Percentiles rank a stretch among this genome's conserved stretches.
These are phyloP conservation scores for Penicillium sp. DNA, from an alignment of 2,329 filamentous ascomycete species.

Conservation along the genomic window DNA sequence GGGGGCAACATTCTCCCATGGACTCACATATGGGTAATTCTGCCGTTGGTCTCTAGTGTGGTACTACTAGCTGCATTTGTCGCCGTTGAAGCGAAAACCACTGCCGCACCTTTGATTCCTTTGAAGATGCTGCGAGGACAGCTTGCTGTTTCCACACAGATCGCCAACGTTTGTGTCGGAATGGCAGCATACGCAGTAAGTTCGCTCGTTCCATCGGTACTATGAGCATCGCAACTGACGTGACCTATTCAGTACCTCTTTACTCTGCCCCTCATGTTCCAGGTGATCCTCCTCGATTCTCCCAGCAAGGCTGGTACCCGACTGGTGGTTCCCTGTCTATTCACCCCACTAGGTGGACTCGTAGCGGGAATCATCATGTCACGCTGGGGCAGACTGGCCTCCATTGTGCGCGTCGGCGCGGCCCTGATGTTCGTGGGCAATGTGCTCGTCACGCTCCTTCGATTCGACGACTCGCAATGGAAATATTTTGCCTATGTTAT, in stretches of 20 bases:
- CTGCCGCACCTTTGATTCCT: slow-evolving; percentile 40
- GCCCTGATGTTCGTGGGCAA: slow-evolving; percentile 41
- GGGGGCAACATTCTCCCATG: slow-evolving; percentile 42
- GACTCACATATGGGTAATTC: slow-evolving; percentile 36
- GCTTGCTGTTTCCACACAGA: slow-evolving; percentile 48
- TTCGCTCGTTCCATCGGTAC: slow-evolving; percentile 2
- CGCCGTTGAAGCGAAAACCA: slow-evolving; percentile 35
- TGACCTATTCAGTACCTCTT: slow-evolving; percentile 36
- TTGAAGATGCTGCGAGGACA: slow-evolving; percentile 47
- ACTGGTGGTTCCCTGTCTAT: slow-evolving; percentile 40
- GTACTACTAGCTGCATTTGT: slow-evolving; percentile 34
- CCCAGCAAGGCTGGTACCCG: slow-evolving; percentile 39
- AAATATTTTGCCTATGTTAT: slow-evolving; percentile 41
- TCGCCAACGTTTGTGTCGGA: slow-evolving; percentile 53
- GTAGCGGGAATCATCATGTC: slow-evolving; percentile 43
- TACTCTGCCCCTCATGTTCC: slow-evolving; percentile 41
- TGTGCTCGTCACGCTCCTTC: slow-evolving; percentile 33
- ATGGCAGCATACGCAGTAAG: slow-evolving; percentile 55
- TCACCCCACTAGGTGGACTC: slow-evolving; percentile 39
- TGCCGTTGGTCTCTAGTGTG: slow-evolving; percentile 32
- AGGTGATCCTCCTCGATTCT: slow-evolving; percentile 36
- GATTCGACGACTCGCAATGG: slow-evolving; percentile 38
- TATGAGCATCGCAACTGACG: neutral
- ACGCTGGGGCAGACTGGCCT: slow-evolving; percentile 38
- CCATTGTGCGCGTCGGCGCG: slow-evolving; percentile 35